Evolutionary conservation across 352 stramenopile species (phyloP), one percentile per base, ranked within the genome.

Genomic region (Thalassiosira oceanica): DNA sequence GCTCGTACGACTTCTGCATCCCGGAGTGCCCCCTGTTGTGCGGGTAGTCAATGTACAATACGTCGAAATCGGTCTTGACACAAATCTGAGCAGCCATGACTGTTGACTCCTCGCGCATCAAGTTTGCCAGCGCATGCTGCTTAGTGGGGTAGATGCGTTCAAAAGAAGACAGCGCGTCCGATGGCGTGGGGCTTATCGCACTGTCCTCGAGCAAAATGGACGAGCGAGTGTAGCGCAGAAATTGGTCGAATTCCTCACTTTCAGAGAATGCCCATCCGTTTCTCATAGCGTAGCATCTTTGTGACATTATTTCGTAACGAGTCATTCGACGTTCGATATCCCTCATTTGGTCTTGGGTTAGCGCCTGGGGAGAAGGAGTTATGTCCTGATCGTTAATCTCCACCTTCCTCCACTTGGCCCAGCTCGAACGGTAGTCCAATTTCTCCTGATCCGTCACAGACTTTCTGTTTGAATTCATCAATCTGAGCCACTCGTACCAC

Each of bases 281-380:
- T 20, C 29, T 61, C 67, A 78, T 78, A 2, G 61, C 61, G 15
- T 33, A 31, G 55, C 61, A 74, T 33, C 67, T 24, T n/a, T 69
- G 26, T 6, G 37, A 55, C 52, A 74, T 35, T 29, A 78, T 74
- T 53, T 78, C 61, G 35, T 56, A 48, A 10, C 54, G 13, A 1
- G 29, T 50, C 61, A 74, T 68, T 63, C 42, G 31, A 27, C 26
- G 60, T 58, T 78, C 67, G 26, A 73, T 56, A 20, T 74, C 45
- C 37, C 57, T 72, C 44, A 70, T 50, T 8, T 45, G 44, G n/a
- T n/a, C n/a, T n/a, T n/a, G n/a, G n/a, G n/a, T n/a, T n/a, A n/a
- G n/a, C n/a, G n/a, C n/a, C n/a, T n/a, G n/a, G n/a, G n/a, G n/a
- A n/a, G n/a, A n/a, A n/a, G n/a, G n/a, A n/a, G n/a, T n/a, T n/a